phyloP scores from a whole-genome alignment of 495 filamentous ascomycete genomes.

The Pyronema domesticum region DNA sequence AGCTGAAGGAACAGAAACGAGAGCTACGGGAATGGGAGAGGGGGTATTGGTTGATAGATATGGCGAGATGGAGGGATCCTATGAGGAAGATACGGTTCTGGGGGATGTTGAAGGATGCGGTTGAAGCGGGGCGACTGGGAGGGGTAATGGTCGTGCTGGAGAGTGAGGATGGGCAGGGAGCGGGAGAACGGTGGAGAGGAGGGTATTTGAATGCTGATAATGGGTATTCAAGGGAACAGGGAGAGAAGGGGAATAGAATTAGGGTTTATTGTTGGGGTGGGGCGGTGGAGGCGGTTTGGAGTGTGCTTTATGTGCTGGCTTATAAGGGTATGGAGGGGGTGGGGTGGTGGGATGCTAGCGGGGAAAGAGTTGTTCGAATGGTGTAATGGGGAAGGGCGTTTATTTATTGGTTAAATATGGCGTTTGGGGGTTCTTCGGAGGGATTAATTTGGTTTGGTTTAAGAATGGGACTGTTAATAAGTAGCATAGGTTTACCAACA shows the following conservation, averaged over 20 bases:
- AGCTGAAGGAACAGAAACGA: conserved; percentile 10
- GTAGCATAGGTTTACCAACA: too few relatives aligned
- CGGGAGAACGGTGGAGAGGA: neutral
- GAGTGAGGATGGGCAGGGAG: neutral
- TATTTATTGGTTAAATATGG: too few relatives aligned
- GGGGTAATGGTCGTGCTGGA: conserved; percentile 13
- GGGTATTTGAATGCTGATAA: neutral
- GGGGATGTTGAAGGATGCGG: conserved; percentile 14
- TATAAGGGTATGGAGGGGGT: conserved; percentile 8
- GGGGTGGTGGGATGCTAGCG: conserved; percentile 17
- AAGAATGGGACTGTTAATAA: too few relatives aligned
- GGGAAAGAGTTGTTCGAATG: conserved; percentile 11
- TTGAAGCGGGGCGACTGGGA: conserved; percentile 11
- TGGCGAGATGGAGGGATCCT: conserved; percentile 9
- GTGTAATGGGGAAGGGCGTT: neutral
- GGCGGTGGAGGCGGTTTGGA: conserved; percentile 17
- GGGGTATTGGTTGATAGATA: conserved; percentile 19
- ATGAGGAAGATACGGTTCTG: conserved; percentile 15
- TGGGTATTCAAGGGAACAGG: neutral
- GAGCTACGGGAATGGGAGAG: conserved; percentile 15
- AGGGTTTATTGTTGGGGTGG: conserved; percentile 20
- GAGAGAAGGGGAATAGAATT: conserved; percentile 4
- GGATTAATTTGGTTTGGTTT: too few relatives aligned
- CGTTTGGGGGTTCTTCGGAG: too few relatives aligned
- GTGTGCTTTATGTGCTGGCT: conserved; percentile 18